Conservation (phyloP, 495 filamentous ascomycete genomes). For the Eremomyces bilateralis region DNA sequence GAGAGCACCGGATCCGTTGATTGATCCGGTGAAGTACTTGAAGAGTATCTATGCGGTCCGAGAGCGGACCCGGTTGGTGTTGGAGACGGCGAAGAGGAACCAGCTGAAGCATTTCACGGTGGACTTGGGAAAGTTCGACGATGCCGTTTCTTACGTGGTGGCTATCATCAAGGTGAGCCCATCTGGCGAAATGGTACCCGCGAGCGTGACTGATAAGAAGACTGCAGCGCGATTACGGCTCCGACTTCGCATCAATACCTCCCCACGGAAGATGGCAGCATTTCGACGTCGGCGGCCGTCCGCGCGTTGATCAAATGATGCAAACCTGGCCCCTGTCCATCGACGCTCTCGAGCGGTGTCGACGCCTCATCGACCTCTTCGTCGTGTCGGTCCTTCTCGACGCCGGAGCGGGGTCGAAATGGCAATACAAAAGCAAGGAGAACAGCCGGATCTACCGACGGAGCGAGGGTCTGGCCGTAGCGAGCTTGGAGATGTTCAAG, state of each 20-base stretch:
- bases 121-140: conserved; percentile 67
- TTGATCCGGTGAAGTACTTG: conserved; percentile 85
- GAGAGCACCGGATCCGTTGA: conserved; percentile 64
- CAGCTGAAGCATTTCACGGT: conserved; percentile 78
- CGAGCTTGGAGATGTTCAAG: conserved; percentile 96
- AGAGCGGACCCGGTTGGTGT: conserved; percentile 49
- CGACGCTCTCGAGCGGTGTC: conserved; percentile 50
- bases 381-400: conserved; percentile 79
- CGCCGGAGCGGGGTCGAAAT: conserved; percentile 62
- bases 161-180: conserved; percentile 78
- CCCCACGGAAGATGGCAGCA: conserved; percentile 80
- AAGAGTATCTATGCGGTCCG: conserved; percentile 76
- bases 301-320: conserved; percentile 53
- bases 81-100: conserved; percentile 57
- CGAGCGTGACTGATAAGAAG: conserved; percentile 8
- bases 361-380: conserved; percentile 66
- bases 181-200: conserved; percentile 9
- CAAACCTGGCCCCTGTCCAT: conserved; percentile 37
- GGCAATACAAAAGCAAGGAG: conserved; percentile 81
- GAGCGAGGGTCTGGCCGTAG: conserved; percentile 84
- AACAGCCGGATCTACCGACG: conserved; percentile 66
- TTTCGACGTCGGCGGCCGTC: conserved; percentile 62
- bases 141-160: conserved; percentile 79
- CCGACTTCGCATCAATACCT: conserved; percentile 67
- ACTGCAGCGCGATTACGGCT: conserved; percentile 79